These are phyloP conservation scores for Clarkia xantiana DNA, from an alignment of 345 rosid genomes.

Conservation along the genomic window DNA sequence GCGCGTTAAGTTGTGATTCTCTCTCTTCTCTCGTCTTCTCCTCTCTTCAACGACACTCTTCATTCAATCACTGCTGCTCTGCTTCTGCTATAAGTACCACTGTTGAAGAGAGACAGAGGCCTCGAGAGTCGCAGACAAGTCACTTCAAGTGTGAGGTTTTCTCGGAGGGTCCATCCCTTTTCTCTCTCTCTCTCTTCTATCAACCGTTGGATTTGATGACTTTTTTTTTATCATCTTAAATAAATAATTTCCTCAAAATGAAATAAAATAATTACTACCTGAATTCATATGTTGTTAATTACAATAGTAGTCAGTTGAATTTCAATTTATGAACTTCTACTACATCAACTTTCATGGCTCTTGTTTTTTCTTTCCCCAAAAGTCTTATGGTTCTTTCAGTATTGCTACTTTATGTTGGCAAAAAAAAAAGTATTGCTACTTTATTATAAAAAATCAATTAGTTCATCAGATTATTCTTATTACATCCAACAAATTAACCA, in stretches of 20 bases:
- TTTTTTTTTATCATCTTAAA: not conserved
- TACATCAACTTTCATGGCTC: too few species aligned
- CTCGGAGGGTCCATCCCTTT: constrained; percentile 15
- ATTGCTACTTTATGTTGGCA: too few species aligned
- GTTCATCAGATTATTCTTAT: too few species aligned
- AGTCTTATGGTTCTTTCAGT: too few species aligned
- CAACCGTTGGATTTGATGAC: constrained; percentile 1
- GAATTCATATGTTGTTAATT: too few species aligned
- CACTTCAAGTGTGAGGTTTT: constrained; percentile 27
- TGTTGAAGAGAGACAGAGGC: constrained; percentile 8
- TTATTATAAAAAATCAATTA: too few species aligned
- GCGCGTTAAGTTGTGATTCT: not conserved
- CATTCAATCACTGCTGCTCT: not conserved
- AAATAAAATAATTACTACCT: too few species aligned
- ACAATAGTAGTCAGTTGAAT: too few species aligned
- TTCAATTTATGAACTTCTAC: too few species aligned
- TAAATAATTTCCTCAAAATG: not conserved
- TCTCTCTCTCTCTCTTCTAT: not conserved
- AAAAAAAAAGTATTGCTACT: too few species aligned
- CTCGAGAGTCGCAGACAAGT: constrained; percentile 32
- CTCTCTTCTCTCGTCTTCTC: not conserved
- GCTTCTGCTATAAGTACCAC: not conserved
- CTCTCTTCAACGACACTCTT: not conserved
- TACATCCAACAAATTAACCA: too few species aligned
- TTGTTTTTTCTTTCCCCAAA: too few species aligned